phyloP scores from a whole-genome alignment of 1,284 basidiomycete species.

The Ustilago esculenta region DNA sequence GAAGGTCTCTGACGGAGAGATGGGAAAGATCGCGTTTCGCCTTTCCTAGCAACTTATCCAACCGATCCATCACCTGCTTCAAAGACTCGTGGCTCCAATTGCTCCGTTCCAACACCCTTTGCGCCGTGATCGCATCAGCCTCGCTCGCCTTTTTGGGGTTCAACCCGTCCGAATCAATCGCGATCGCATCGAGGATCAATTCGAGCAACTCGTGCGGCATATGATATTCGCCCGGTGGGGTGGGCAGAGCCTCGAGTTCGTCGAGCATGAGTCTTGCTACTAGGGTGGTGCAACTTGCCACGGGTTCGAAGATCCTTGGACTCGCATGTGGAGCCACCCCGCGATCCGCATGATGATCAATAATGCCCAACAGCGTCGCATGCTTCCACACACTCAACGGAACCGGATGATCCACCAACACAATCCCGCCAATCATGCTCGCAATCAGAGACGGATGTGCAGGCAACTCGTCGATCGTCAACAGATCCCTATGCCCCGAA shows the following conservation, averaged over 20 bases:
- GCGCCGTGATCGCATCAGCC: constrained; percentile 28
- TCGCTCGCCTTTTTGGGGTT: constrained; percentile 44
- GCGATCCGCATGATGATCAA: constrained; percentile 67
- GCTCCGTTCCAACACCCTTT: constrained; percentile 34
- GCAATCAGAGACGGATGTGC: constrained; percentile 62
- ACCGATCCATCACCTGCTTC: constrained; percentile 52
- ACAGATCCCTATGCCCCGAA: constrained; percentile 65
- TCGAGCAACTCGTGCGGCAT: constrained; percentile 61
- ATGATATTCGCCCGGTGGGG: constrained; percentile 49
- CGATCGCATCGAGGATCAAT: constrained; percentile 59
- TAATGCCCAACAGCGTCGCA: constrained; percentile 55
- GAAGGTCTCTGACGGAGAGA: constrained; percentile 62
- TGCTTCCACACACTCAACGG: constrained; percentile 61
- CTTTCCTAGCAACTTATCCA: constrained; percentile 57
- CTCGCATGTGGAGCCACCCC: constrained; percentile 54
- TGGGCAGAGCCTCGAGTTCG: constrained; percentile 52
- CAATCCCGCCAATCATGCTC: constrained; percentile 60
- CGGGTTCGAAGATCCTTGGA: constrained; percentile 60
- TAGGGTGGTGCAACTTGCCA: constrained; percentile 64
- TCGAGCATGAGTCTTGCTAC: constrained; percentile 61
- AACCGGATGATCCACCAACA: constrained; percentile 67
- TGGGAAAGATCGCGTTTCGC: constrained; percentile 63
- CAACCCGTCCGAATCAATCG: constrained; percentile 59
- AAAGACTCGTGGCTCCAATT: constrained; percentile 48
- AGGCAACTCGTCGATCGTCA: constrained; percentile 68